Evolutionary conservation across 2,329 filamentous ascomycete genomes (phyloP), one percentile per base, ranked within the genome.

Genomic region (Alternaria solani): DNA sequence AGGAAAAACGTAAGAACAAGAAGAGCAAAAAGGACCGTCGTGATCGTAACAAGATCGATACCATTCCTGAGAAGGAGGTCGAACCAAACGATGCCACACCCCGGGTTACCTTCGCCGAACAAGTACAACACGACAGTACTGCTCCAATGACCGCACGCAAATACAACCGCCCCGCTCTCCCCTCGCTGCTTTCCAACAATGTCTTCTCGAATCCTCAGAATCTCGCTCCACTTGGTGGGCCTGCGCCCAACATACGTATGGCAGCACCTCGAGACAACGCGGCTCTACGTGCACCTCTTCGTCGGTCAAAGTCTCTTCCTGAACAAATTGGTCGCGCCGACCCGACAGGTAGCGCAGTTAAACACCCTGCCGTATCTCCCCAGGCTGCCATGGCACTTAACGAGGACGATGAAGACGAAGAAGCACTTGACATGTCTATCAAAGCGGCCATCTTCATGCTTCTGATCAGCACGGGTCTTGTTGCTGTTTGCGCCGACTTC

Each of bases 111-210:
- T 82, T 82, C 51, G 72, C 76, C 1, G 76, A 81, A 11, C 69
- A 81, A 8, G 68, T 68, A 4, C 67, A 72, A 38, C 63, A 67
- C 20, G 61, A 57, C 18, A 64, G 74, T 34, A 59, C 71, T 7
- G 60, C 60, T 7, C 90, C 72, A 83, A 49, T 46, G 4, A 89
- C 70, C 84, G 81, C 61, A 74, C 86, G 88, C 46, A 81, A 36
- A 44, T 60, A 60, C 41, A 60, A 92, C 49, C 77, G 85, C 46
- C 88, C 89, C 2, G 84, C 85, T 14, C 76, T 87, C 36, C 86
- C 88, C 20, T 91, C 88, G 71, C 87, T 88, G 47, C 82, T 94
- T 4, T 87, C 91, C 0, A 90, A 91, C 51, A 88, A 88, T 11
- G 90, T 93, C 58, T 93, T 94, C 66, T 77, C 75, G 51, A 81